Evolutionary conservation across 352 stramenopile species (phyloP), one percentile per base, ranked within the genome.

Genomic region (Phytophthora sp.): DNA sequence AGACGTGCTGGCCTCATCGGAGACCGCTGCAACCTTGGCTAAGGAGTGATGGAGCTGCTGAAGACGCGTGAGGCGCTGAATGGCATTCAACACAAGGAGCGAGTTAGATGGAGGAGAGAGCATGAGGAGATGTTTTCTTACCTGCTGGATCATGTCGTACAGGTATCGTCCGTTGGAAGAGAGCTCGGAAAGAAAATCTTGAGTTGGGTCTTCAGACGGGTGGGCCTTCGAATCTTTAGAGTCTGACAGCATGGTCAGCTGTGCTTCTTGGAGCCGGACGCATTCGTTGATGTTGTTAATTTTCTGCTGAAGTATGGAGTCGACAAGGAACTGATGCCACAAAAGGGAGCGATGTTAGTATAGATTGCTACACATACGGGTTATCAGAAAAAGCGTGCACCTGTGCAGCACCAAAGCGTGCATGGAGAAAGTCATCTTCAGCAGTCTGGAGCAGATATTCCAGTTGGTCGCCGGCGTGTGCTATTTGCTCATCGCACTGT

Each of bases 1-100:
- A 15, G 55, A 51, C 13, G 42, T 44, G 36, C 54, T 35, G 8
- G 26, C 30, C 13, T 45, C 26, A 5, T 63, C 39, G 1, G 51
- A 61, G 13, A 74, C 71, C 0, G 83, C 78, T 6, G 84, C 77
- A 23, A 93, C 75, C 46, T 86, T 85, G 0, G 84, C 79, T 41
- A 92, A 57, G 1, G 80, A 84, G 1, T 77, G 59, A 41, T 91
- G 71, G 12, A 94, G 69, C 50, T 94, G 84, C 18, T 89, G 80
- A 8, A 89, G 51, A 23, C 84, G 69, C 2, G 69, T 77, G 39
- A 90, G 47, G 9, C 83, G 80, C 86, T 93, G 49, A 3, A 29
- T 58, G 16, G 15, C 1, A 47, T 8, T 24, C 9, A 26, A 55
- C 18, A 11, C 29, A 41, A 26, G 16, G 8, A 8, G 18, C 20